A percentile compares a stretch with the other conserved stretches of the same genome.
phyloP scores from a whole-genome alignment of 148 eudicot genomes.

The Cornus controversa region DNA sequence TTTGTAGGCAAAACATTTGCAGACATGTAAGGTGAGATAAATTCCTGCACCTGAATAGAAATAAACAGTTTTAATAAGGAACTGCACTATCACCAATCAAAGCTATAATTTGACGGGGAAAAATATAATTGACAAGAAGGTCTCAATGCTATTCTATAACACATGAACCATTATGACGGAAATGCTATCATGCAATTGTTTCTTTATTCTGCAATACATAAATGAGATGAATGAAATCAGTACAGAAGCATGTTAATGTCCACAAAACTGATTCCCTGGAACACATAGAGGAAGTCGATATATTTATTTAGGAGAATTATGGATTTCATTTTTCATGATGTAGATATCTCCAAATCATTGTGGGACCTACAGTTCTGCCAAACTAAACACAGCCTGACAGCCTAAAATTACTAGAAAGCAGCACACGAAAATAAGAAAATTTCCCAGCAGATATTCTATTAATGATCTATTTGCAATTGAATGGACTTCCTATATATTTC shows the following conservation, averaged over 20 bases:
- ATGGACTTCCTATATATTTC: neutral
- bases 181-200: neutral
- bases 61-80: neutral
- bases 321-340: neutral
- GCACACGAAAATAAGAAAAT: too few relatives aligned
- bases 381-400: neutral
- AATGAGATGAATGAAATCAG: neutral
- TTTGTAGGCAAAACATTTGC: conserved; percentile 53
- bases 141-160: too few relatives aligned
- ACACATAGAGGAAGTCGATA: neutral
- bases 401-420: neutral
- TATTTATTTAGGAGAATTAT: too few relatives aligned
- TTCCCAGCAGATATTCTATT: too few relatives aligned
- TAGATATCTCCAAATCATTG: neutral
- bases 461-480: neutral
- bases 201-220: neutral
- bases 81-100: neutral
- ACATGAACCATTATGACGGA: too few relatives aligned
- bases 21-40: conserved; percentile 80
- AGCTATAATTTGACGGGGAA: too few relatives aligned
- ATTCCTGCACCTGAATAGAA: conserved; percentile 65
- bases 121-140: neutral
- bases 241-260: neutral
- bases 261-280: neutral
- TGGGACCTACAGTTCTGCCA: neutral